Evolutionary conservation across 805 yeast genomes (phyloP), one percentile per base, ranked within the genome.

Genomic region (Metschnikowia aberdeeniae): DNA sequence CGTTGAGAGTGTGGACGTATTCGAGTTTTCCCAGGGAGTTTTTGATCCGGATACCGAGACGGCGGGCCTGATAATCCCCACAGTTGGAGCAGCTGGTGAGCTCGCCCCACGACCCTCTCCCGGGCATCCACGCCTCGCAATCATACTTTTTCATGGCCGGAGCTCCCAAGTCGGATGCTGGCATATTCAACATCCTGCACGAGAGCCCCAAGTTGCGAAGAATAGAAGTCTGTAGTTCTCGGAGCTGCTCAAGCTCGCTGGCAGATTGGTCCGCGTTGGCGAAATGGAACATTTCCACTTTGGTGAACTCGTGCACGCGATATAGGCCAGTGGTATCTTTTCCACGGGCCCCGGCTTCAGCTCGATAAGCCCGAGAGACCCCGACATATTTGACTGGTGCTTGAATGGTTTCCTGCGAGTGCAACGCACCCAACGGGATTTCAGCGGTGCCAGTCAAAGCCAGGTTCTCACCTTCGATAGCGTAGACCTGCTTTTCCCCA

Each of bases 111-210:
- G 68, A 62, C 1, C 88, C 90, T 56, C 97, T 78, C 2, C 98
- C 97, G 0, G 98, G 98, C 98, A 93, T 92, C 89, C 96, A 88
- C 0, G 90, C 96, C 65, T 93, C 99, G 46, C 90, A 87, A 56
- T 93, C 99, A 60, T 82, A 88, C 62, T 93, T 93, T 58, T 86
- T 83, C 64, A 75, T 80, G 0, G 98, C 98, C 1, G 99, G 96
- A 0, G 96, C 84, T 0, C 99, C 99, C 42, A 93, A 68, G 61
- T 93, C 99, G 51, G 85, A 80, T 22, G 84, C 81, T 0, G 97
- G 97, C 89, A 93, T 89, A 50, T 86, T 80, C 24, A 93, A 68
- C 20, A 92, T 86, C 51, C 89, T 80, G 2, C 96, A 95, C 17
- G 80, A 73, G 3, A 93, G 68, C 0, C 96, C 97, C 12, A 93